Evolutionary conservation across 306 rosid species (phyloP).

Genomic region (Oxytropis ochrocephala): DNA sequence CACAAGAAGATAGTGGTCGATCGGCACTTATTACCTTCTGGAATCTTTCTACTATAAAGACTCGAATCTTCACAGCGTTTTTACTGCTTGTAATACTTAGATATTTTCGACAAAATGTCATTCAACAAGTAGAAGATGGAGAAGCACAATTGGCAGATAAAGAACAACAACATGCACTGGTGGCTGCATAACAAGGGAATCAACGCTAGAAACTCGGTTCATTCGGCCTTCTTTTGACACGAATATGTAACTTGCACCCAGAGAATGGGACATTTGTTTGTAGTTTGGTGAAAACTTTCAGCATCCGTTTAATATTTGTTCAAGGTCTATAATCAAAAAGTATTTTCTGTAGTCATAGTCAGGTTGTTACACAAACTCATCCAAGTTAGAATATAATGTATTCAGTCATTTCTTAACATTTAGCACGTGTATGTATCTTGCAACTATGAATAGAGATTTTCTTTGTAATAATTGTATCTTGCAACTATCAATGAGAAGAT

Average conservation of each 20-base stretch:
- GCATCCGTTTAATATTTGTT: not conserved
- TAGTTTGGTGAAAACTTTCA: not conserved
- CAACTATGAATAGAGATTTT: not conserved
- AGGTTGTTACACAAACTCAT: conserved; percentile 10
- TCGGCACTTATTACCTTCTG: conserved; percentile 61
- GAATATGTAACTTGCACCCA: not conserved
- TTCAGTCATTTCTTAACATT: conserved; percentile 1
- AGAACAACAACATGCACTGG: conserved; percentile 31
- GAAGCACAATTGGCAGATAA: conserved; percentile 33
- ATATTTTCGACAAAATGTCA: conserved; percentile 44
- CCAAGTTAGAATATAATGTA: not conserved
- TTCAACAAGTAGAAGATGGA: conserved; percentile 30
- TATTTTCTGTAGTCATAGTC: not conserved
- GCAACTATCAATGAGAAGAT: not conserved
- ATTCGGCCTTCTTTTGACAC: not conserved
- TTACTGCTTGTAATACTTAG: conserved; percentile 55
- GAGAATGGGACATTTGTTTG: conserved; percentile 3
- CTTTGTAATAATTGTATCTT: conserved; percentile 3
- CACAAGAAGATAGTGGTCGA: conserved; percentile 68
- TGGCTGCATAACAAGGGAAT: conserved; percentile 19
- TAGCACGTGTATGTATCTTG: not conserved
- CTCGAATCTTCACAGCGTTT: conserved; percentile 80
- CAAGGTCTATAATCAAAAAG: not conserved
- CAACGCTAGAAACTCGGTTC: conserved; percentile 3
- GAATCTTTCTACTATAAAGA: conserved; percentile 68